Evolutionary conservation across 2,329 filamentous ascomycete species (phyloP).

Genomic region (Clathrospora elynae): DNA sequence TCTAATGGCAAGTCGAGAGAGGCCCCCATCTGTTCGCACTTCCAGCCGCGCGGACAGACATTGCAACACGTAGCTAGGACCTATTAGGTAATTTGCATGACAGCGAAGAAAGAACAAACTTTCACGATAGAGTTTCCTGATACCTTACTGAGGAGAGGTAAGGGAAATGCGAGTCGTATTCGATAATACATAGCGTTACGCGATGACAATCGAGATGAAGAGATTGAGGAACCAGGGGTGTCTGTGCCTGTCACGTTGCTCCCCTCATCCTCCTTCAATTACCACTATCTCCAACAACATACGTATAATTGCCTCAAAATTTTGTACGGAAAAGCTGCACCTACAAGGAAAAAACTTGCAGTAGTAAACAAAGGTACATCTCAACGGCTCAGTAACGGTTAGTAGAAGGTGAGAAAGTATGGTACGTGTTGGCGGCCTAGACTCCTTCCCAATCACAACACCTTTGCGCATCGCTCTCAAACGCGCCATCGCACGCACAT

Average conservation of each 20-base stretch:
- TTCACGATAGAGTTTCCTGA: neutral
- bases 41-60: neutral
- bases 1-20: conserved; percentile 10
- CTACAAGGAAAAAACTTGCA: no score
- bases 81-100: no score
- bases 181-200: conserved; percentile 14
- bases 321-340: no score
- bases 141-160: conserved; percentile 3
- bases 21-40: conserved; percentile 1
- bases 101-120: neutral
- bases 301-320: no score
- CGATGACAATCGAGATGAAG: neutral
- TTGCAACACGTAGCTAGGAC: no score
- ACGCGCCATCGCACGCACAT: conserved; percentile 25
- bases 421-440: no score
- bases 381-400: no score
- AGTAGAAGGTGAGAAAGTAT: no score
- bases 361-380: no score
- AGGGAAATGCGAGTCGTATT: conserved; percentile 8
- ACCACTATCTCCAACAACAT: neutral
- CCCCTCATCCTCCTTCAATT: neutral
- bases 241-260: conserved; percentile 2
- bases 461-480: conserved; percentile 20
- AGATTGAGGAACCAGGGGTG: neutral
- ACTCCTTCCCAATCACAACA: no score